A percentile compares a stretch with the other conserved stretches of the same genome.
Conservation (phyloP, 176 grass and related monocot species). For the Oryza nivara region DNA sequence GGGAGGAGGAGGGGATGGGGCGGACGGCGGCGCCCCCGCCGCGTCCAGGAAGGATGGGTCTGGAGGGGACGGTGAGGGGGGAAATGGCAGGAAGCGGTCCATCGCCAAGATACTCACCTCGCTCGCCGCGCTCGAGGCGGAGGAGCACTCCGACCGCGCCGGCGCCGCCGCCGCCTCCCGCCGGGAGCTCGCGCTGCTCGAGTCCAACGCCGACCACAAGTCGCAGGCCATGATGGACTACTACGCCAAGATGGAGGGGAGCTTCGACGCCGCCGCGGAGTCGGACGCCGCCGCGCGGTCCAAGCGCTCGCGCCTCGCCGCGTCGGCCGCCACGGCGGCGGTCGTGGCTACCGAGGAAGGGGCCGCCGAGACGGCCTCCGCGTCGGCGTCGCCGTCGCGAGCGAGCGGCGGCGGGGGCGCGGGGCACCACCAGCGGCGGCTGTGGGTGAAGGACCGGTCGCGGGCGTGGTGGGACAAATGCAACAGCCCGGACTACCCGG, state of each 20-base stretch:
- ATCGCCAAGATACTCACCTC: conserved; percentile 77
- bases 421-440: conserved; percentile 62
- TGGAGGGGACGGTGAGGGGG: not conserved
- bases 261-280: conserved; percentile 60
- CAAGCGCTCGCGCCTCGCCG: conserved; percentile 45
- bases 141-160: conserved; percentile 61
- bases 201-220: conserved; percentile 64
- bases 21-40: not conserved
- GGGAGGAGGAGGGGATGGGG: not conserved
- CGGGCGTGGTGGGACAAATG: conserved; percentile 86
- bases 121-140: conserved; percentile 65
- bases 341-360: conserved; percentile 10
- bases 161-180: conserved; percentile 50
- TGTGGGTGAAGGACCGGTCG: conserved; percentile 95
- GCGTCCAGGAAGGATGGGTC: conserved; percentile 4
- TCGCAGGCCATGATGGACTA: conserved; percentile 74
- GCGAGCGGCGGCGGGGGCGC: too few relatives aligned
- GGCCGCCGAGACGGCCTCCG: not conserved
- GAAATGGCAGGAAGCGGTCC: conserved; percentile 65
- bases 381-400: conserved; percentile 4
- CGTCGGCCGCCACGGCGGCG: conserved; percentile 19
- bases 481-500: conserved; percentile 74
- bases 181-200: conserved; percentile 69
- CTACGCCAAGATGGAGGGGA: conserved; percentile 72
- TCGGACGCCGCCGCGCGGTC: conserved; percentile 48